Base-by-base conservation (phyloP, 1,284 basidiomycete genomes). In the Retiboletus flavoniger region DNA sequence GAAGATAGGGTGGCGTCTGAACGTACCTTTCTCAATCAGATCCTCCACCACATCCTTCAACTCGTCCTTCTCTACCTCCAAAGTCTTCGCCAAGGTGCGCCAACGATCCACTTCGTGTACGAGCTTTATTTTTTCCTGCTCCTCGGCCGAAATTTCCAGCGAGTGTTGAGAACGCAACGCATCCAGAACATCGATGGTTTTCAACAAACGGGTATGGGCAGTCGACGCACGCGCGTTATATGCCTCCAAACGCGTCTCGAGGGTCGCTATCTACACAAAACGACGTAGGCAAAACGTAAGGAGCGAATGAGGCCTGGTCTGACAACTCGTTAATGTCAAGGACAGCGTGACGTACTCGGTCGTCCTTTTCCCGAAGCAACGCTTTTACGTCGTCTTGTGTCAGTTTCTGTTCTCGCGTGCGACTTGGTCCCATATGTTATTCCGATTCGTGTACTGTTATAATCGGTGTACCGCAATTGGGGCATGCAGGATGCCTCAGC, bases 21-120 rank as follows among this genome's bases (percentile, higher is more conserved):
- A 62, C 77, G 45, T 61, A 85, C 85, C 81, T 81, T 82, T 83
- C 62, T 81, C 74, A 17, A 84, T 75, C 41, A 86, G 67, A 55
- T 77, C 69, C 41, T 77, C 61, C 1, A 86, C 80, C 7, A 75
- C 81, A 46, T 81, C 81, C 56, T 75, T 73, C 62, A 82, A 64
- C 50, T 83, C 79, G 59, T 84, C 80, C 55, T 72, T 73, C 61
- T 85, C 81, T 4, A 62, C 63, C 63, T 84, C 79, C 5, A 74
- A 66, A 8, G 57, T 64, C 46, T 64, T 72, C 10, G 75, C 69
- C 13, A 69, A 58, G 4, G 63, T 60, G 24, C 62, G 61, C 57
- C 72, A 76, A 13, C 66, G 64, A 31, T 74, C 63, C 8, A 82
- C 61, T 45, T 78, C 74, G 9, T 66, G 63, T n/a, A 71, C 62